Evolutionary conservation across 768 basidiomycete genomes (phyloP).

Genomic region (Tulasnella sp.): DNA sequence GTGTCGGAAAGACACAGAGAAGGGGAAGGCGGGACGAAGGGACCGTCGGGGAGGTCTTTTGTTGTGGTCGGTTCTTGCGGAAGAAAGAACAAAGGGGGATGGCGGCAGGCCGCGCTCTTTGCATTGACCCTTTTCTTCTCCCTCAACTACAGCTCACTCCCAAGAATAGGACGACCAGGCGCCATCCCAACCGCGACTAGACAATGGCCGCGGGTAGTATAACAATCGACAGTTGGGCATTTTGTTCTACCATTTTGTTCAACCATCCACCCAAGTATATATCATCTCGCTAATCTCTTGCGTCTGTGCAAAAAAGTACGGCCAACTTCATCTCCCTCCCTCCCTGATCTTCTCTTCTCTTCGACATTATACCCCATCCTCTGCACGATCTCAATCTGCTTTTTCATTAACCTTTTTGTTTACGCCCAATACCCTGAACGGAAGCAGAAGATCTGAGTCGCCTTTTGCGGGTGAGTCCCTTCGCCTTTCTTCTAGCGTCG

Average conservation of each 20-base stretch:
- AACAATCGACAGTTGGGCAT: background rate
- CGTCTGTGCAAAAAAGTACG: background rate
- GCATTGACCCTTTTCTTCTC: background rate
- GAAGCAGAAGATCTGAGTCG: background rate
- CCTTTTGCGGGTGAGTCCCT: background rate
- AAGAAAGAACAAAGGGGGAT: background rate
- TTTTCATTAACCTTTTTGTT: background rate
- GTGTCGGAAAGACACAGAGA: background rate
- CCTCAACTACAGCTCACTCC: background rate
- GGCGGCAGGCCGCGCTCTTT: background rate
- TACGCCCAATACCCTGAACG: background rate
- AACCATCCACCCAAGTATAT: background rate
- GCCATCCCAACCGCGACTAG: background rate
- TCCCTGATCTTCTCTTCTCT: no score
- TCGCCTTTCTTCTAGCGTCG: background rate
- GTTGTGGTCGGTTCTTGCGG: background rate
- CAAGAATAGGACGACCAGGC: background rate
- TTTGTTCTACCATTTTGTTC: slow-evolving; percentile 6
- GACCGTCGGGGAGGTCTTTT: background rate
- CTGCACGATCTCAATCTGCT: no score
- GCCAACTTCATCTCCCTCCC: background rate
- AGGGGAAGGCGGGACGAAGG: background rate
- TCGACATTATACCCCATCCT: no score
- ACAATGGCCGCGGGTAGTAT: background rate
- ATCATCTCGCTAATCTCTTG: background rate